Evolutionary conservation across 768 basidiomycete species (phyloP), one percentile per base, ranked within the genome.

Genomic region (Wakefieldia striispora): DNA sequence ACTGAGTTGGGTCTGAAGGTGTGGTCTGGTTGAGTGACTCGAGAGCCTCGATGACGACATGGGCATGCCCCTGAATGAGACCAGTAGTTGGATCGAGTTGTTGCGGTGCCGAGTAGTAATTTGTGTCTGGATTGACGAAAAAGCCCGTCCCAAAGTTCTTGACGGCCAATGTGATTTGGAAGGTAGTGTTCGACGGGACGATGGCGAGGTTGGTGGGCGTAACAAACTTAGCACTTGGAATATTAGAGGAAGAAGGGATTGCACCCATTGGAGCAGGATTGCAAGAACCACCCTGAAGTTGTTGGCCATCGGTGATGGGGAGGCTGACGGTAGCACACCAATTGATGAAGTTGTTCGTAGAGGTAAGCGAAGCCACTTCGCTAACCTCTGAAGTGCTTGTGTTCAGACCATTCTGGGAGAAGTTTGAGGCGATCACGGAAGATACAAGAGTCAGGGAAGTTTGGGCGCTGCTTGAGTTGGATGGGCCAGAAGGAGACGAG

Each of bases 271-370:
- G 79, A 14, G 78, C 72, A 29, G 79, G 76, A 64, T 86, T 84
- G 64, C 83, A 83, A 20, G 80, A 81, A 8, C 79, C 79, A 7
- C 59, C 62, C 50, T 58, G 65, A 60, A 79, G 61, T 58, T 81
- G 83, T 56, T 72, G 45, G n/a, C 84, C 83, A 56, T 83, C 78
- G 38, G 86, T 86, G 50, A 85, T 71, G 3, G 83, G 77, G 42
- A 76, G 64, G 44, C 73, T 57, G 4, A 73, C 59, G 14, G 75
- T 78, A 7, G 71, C 65, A 57, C 85, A 86, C 64, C 72, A 83
- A 70, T 85, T 84, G 69, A 86, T 85, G 64, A 84, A 89, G 73
- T 88, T 88, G 71, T 88, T 84, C 40, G 65, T 66, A n/a, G 83
- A 83, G 0, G 78, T 83, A 7, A 81, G 66, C 6, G 82, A 84